Conservation (phyloP, 495 filamentous ascomycete species). For the Talaromyces thailandensis region DNA sequence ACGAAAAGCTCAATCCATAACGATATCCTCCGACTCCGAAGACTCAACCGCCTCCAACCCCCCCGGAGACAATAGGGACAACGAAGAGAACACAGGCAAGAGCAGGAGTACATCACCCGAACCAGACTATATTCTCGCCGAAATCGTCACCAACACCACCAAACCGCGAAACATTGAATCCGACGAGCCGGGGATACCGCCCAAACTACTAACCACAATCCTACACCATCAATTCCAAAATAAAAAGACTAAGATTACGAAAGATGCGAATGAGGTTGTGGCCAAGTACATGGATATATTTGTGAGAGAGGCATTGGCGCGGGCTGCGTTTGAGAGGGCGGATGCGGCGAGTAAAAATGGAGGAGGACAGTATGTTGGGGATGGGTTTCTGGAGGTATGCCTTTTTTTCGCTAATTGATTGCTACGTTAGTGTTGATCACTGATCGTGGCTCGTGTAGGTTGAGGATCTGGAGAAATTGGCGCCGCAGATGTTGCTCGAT, state of each 20-base stretch:
- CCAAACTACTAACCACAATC: conserved; percentile 62
- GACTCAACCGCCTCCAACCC: not conserved
- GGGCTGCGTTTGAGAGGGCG: conserved; percentile 62
- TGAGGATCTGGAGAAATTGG: conserved; percentile 78
- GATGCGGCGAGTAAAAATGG: conserved; percentile 19
- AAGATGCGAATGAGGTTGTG: conserved; percentile 69
- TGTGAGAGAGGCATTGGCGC: conserved; percentile 81
- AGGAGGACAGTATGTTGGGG: conserved; percentile 23
- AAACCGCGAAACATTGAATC: conserved; percentile 21
- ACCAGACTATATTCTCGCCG: conserved; percentile 38
- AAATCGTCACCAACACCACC: conserved; percentile 27
- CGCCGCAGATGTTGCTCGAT: conserved; percentile 83
- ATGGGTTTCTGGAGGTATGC: conserved; percentile 69
- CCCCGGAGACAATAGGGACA: conserved; percentile 1
- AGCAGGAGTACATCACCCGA: conserved; percentile 16
- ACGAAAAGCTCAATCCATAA: conserved; percentile 7
- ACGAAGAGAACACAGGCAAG: conserved; percentile 8
- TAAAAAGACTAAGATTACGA: conserved; percentile 60
- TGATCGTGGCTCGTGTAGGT: conserved; percentile 22
- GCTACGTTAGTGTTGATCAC: conserved; percentile 11
- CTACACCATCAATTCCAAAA: conserved; percentile 73
- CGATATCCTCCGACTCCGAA: conserved; percentile 2
- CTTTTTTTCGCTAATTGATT: not conserved
- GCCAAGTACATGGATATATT: conserved; percentile 88
- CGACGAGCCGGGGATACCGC: conserved; percentile 52